Base-by-base conservation (phyloP, 257 asterid genomes). In the Solanum virginianum region DNA sequence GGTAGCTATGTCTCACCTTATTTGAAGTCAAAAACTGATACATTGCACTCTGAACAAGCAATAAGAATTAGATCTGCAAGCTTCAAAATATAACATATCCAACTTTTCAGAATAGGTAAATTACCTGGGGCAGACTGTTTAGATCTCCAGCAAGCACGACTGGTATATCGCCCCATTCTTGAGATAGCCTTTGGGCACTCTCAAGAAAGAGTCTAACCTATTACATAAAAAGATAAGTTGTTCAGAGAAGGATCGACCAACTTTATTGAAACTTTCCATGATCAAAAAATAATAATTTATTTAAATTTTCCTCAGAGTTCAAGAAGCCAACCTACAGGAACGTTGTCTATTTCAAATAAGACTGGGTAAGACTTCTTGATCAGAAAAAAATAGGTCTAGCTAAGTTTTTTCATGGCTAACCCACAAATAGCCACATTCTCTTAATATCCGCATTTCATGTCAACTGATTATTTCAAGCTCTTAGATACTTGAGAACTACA, bases 151-250 rank as follows among this genome's bases (percentile, higher is more conserved):
- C 86, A 70, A 94, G 83, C 80, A 94, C 90, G 43, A 92, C 93
- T 1, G 99, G 98, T 87, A 94, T 94, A 87, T 87, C 80, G 80
- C 98, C 99, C 97, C 97, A 94, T 87, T 92, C 90, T 84, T 87
- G 89, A 72, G 99, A 95, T 86, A 95, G 86, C 84, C 89, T 89
- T 84, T 90, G 89, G 77, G 98, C 98, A 88, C 87, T 95, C 89
- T 93, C 94, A 86, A 94, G 94, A 88, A 92, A 90, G 57, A 95
- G 85, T 85, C 98, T 91, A 91, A 92, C 86, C 98, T 95, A 88
- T 86, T 87, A 77, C 68, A 56, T 29, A 7, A 60, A n/a, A 39
- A 39, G 17, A 7, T 81, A 13, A 39, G 84, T 56, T 45, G 70
- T 26, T 8, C 15, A 49, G 2, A 51, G 15, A 15, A 77, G n/a